Conservation (phyloP, 2,329 filamentous ascomycete species). For the Capronia epimyces region DNA sequence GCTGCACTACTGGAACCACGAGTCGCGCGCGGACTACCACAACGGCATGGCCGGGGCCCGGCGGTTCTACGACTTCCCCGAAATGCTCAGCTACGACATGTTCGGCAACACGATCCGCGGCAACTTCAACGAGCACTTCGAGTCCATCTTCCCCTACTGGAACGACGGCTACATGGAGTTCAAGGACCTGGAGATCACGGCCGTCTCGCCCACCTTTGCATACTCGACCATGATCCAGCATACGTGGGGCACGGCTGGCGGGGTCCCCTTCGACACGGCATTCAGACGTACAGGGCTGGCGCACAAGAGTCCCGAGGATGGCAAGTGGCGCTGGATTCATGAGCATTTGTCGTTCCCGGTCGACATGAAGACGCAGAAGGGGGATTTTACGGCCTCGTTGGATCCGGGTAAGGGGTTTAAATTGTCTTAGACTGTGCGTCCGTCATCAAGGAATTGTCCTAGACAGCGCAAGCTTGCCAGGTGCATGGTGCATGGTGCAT, state of each 20-base stretch:
- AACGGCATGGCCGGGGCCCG: constrained; percentile 1
- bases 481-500: too few species aligned
- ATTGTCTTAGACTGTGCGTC: too few species aligned
- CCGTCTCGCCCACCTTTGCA: not conserved
- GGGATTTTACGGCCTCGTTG: not conserved
- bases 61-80: constrained; percentile 6
- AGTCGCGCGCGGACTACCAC: not conserved
- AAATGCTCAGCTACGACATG: constrained; percentile 14
- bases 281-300: constrained; percentile 8
- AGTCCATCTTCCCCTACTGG: constrained; percentile 6
- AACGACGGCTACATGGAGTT: constrained; percentile 7
- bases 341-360: constrained; percentile 10
- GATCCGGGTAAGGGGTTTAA: too few species aligned
- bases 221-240: constrained; percentile 6
- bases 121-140: constrained; percentile 9
- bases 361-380: not conserved
- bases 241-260: constrained; percentile 7
- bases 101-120: constrained; percentile 8
- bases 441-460: too few species aligned
- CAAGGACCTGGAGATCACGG: constrained; percentile 7
- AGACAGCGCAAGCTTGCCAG: too few species aligned
- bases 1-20: constrained; percentile 12
- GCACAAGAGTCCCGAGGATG: constrained; percentile 1
- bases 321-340: constrained; percentile 9
- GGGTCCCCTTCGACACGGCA: constrained; percentile 4